A percentile compares a stretch with the other conserved stretches of the same genome.
phyloP scores from a whole-genome alignment of 148 eudicot species.

The Chenopodium formosanum region DNA sequence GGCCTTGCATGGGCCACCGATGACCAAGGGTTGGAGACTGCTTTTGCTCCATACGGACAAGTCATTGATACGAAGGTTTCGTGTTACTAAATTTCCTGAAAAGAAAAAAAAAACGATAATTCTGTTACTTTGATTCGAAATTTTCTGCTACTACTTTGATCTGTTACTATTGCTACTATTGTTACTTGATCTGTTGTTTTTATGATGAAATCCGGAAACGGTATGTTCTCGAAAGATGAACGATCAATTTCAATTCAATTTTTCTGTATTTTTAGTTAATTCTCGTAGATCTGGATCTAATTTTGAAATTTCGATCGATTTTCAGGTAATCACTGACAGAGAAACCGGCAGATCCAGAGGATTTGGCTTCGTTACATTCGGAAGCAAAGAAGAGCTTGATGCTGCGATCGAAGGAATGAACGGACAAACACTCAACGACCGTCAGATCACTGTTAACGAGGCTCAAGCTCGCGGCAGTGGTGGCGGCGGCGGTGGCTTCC shows the following conservation, averaged over 20 bases:
- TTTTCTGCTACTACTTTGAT: not conserved
- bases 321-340: slow-evolving; percentile 40
- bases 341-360: slow-evolving; percentile 42
- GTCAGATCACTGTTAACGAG: not conserved
- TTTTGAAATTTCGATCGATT: not conserved
- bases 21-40: slow-evolving; percentile 47
- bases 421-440: not conserved
- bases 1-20: slow-evolving; percentile 63
- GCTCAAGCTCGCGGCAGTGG: slow-evolving; percentile 68
- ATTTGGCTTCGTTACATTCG: not conserved
- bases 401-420: not conserved
- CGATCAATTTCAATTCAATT: slow-evolving; percentile 39
- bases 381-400: not conserved
- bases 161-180: slow-evolving; percentile 30
- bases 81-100: slow-evolving; percentile 37
- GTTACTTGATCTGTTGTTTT: slow-evolving; percentile 34
- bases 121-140: slow-evolving; percentile 17
- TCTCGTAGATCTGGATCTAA: slow-evolving; percentile 2
- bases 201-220: slow-evolving; percentile 56
- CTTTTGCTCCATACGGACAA: slow-evolving; percentile 63
- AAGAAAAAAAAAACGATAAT: not conserved
- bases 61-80: slow-evolving; percentile 80
- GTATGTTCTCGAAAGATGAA: slow-evolving; percentile 57
- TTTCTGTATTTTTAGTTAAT: not conserved
- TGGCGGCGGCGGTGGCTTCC: slow-evolving; percentile 16